A percentile compares a stretch with the other conserved stretches of the same genome.
Conservation (phyloP, 345 rosid genomes). For the Hypericum androsaemum region DNA sequence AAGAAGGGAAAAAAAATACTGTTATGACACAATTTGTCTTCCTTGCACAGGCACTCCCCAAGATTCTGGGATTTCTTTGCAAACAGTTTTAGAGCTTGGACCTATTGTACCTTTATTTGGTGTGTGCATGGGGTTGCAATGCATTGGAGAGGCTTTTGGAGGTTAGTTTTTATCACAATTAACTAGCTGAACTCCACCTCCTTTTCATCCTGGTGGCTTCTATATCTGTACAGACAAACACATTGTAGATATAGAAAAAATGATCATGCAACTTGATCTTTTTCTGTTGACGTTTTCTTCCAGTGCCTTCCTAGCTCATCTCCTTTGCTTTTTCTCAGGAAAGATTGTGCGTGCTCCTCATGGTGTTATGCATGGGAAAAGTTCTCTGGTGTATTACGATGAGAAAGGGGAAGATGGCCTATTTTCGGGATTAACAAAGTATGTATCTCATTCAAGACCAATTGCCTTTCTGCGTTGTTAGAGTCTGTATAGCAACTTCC, state of each 20-base stretch:
- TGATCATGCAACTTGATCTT: too few species aligned
- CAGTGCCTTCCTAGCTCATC: too few species aligned
- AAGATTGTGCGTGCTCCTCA: slow-evolving; percentile 78
- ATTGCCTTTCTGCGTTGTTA: too few species aligned
- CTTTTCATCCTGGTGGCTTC: too few species aligned
- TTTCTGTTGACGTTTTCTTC: too few species aligned
- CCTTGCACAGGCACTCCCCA: slow-evolving; percentile 59
- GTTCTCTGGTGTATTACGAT: slow-evolving; percentile 72
- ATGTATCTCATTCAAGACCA: slow-evolving; percentile 16
- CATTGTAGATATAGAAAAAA: too few species aligned
- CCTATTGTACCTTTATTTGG: slow-evolving; percentile 83
- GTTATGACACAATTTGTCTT: not conserved
- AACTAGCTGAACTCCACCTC: too few species aligned
- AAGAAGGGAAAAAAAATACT: not conserved
- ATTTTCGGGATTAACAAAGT: slow-evolving; percentile 76
- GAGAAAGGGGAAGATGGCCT: slow-evolving; percentile 86
- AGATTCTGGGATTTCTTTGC: slow-evolving; percentile 92
- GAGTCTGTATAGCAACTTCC: too few species aligned
- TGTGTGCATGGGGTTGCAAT: slow-evolving; percentile 92
- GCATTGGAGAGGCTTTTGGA: slow-evolving; percentile 99
- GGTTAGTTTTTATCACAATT: slow-evolving; percentile 33
- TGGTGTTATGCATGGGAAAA: slow-evolving; percentile 94
- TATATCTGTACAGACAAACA: too few species aligned
- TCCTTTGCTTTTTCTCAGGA: slow-evolving; percentile 33
- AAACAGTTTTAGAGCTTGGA: slow-evolving; percentile 87